Base-by-base conservation (phyloP, 352 stramenopile genomes). In the Albugo candida region DNA sequence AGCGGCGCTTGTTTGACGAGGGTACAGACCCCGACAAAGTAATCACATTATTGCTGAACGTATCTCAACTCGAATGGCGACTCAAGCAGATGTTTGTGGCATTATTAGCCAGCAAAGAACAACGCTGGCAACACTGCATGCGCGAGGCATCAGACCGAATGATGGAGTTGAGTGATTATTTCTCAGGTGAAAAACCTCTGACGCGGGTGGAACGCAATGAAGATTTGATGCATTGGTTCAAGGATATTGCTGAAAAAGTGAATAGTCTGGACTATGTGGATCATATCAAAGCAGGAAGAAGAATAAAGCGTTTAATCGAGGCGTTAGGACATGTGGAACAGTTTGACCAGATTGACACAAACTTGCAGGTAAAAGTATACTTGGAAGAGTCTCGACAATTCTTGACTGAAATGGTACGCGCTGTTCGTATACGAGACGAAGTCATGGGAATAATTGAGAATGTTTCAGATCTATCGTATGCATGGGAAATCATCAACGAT, bases 311-410 rank as follows among this genome's bases (percentile, higher is more conserved):
- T 4, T 63, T 96, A 11, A 93, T 97, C 43, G 69, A 92, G 57
- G 91, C 86, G 0, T 62, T 97, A 45, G 77, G 84, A 17, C 86
- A 97, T 47, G 84, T 97, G n/a, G 88, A 97, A 57, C 80, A 94
- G 54, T 96, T 96, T 64, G 91, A 97, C 53, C 78, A 95, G 52
- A 92, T 97, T 43, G 92, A 97, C 44, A 93, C 84, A 18, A 94
- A 94, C 49, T 53, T 96, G 24, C 86, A 96, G 40, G 83, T 97
- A n/a, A 97, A 96, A 58, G 77, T 85, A 14, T 96, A 96, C 46
- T 56, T 97, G 13, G 66, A 81, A 37, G 86, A 96, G 39, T 92
- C 84, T 27, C 76, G 86, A 18, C 85, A 89, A 20, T 89, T 95
- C 42, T 67, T 97, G 11, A 86, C 81, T 4, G 81, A 95, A 49